Conservation (phyloP, 108 stramenopile species). For the Cylindrotheca fusiformis region DNA sequence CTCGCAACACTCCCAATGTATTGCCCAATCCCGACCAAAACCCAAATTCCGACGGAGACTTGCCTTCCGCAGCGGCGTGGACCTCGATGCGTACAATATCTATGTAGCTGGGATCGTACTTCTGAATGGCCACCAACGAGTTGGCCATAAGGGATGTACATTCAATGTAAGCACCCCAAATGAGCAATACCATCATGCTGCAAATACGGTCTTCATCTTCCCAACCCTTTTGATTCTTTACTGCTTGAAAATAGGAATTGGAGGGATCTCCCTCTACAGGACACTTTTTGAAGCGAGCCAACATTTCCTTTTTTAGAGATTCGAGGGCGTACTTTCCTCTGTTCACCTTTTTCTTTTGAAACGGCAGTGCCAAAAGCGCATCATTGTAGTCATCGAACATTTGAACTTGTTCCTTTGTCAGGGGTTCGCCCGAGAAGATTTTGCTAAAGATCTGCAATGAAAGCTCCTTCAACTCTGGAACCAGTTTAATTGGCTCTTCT, state of each 20-base stretch:
- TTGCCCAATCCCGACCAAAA: slow-evolving; percentile 24
- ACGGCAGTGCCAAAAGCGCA: slow-evolving; percentile 15
- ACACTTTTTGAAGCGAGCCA: slow-evolving; percentile 29
- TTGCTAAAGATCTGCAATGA: slow-evolving; percentile 18
- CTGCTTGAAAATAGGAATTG: slow-evolving; percentile 27
- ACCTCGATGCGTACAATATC: too few relatives aligned
- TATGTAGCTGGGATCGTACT: too few relatives aligned
- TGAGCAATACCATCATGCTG: neutral
- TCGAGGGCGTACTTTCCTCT: slow-evolving; percentile 26
- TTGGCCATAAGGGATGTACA: slow-evolving; percentile 16
- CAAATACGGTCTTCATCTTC: slow-evolving; percentile 7
- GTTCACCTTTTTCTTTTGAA: slow-evolving; percentile 8
- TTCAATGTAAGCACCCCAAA: slow-evolving; percentile 37
- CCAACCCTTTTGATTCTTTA: slow-evolving; percentile 34
- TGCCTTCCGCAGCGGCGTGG: slow-evolving; percentile 9
- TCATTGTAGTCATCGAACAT: slow-evolving; percentile 28
- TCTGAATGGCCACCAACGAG: slow-evolving; percentile 5
- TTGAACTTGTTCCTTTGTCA: slow-evolving; percentile 24
- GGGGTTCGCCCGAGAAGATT: slow-evolving; percentile 17
- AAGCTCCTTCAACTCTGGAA: slow-evolving; percentile 21
- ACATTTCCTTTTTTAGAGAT: slow-evolving; percentile 2
- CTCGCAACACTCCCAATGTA: slow-evolving; percentile 20
- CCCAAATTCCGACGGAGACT: slow-evolving; percentile 1
- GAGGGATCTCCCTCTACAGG: slow-evolving; percentile 18
- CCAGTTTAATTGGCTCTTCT: slow-evolving; percentile 19